Evolutionary conservation across 2,329 filamentous ascomycete species (phyloP).

Genomic region (Arthrobotrys pseudoclavata): DNA sequence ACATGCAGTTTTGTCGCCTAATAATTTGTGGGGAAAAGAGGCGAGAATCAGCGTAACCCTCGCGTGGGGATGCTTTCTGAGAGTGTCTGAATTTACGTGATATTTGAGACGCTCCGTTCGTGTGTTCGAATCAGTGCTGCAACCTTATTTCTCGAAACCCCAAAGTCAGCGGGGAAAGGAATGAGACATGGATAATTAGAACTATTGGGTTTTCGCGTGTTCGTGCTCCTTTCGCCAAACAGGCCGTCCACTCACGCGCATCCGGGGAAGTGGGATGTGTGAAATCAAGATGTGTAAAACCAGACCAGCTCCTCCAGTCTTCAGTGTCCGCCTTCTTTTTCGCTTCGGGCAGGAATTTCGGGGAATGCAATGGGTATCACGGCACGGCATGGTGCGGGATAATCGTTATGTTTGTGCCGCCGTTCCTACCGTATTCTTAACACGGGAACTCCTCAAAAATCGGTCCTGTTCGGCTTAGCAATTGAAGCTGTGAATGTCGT

Average conservation of each 20-base stretch:
- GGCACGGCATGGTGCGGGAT: constrained; percentile 44
- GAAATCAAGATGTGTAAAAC: constrained; percentile 34
- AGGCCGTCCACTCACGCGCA: constrained; percentile 49
- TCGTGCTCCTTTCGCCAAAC: constrained; percentile 54
- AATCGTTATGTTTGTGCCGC: constrained; percentile 27
- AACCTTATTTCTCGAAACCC: constrained; percentile 47
- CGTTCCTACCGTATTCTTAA: constrained; percentile 41
- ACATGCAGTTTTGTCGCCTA: constrained; percentile 34
- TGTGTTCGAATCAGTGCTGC: constrained; percentile 4
- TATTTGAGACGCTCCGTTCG: constrained; percentile 45
- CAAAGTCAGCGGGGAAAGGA: constrained; percentile 34
- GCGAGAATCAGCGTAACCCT: constrained; percentile 16
- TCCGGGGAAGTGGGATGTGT: constrained; percentile 59
- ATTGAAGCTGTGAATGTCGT: constrained; percentile 24
- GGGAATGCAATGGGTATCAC: constrained; percentile 47
- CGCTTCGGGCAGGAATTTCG: constrained; percentile 40
- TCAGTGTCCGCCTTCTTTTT: constrained; percentile 25
- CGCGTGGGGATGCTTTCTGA: constrained; percentile 50
- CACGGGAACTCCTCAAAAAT: constrained; percentile 51
- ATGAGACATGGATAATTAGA: constrained; percentile 43
- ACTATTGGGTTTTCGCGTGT: constrained; percentile 29
- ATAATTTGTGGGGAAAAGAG: constrained; percentile 34
- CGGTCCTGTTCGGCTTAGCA: constrained; percentile 39
- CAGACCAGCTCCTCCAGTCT: constrained; percentile 24
- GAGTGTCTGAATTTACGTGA: constrained; percentile 47